Evolutionary conservation across 2,329 filamentous ascomycete genomes (phyloP).

Genomic region (Alternaria consortialis): DNA sequence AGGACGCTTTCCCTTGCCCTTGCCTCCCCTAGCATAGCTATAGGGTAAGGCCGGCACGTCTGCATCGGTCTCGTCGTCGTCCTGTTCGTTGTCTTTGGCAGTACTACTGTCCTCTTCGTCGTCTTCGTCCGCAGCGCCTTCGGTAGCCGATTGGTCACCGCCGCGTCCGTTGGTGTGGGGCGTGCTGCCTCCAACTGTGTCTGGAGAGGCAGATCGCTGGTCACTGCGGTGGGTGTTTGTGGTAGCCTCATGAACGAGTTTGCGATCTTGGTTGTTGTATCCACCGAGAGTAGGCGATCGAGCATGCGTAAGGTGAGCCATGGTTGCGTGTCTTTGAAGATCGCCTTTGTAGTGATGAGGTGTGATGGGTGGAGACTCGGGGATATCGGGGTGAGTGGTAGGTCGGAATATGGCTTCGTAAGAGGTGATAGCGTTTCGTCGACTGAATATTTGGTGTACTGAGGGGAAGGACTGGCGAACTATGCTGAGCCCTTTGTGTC

Average conservation of each 20-base stretch:
- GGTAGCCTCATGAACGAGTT: conserved; percentile 36
- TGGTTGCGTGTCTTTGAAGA: conserved; percentile 22
- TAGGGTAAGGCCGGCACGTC: conserved; percentile 47
- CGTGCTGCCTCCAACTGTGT: conserved; percentile 30
- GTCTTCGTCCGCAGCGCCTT: conserved; percentile 45
- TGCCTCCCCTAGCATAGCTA: conserved; percentile 43
- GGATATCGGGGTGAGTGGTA: conserved; percentile 6
- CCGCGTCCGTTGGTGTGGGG: conserved; percentile 36
- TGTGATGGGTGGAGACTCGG: background rate
- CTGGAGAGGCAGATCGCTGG: conserved; percentile 29
- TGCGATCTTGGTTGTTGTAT: conserved; percentile 42
- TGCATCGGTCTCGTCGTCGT: conserved; percentile 49
- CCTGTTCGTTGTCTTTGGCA: conserved; percentile 38
- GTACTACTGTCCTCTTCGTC: conserved; percentile 48
- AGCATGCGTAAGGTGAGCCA: conserved; percentile 40
- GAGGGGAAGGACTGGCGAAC: conserved; percentile 45
- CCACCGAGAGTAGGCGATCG: conserved; percentile 40
- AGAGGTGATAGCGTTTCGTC: conserved; percentile 36
- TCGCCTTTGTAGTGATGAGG: conserved; percentile 8
- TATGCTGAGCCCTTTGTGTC: conserved; percentile 45
- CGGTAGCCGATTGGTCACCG: conserved; percentile 37
- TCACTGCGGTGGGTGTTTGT: conserved; percentile 32
- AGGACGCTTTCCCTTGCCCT: conserved; percentile 49
- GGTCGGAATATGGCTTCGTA: conserved; percentile 9
- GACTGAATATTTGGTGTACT: conserved; percentile 44